phyloP scores from a whole-genome alignment of 768 basidiomycete species.

The Pulveroboletus sp. region DNA sequence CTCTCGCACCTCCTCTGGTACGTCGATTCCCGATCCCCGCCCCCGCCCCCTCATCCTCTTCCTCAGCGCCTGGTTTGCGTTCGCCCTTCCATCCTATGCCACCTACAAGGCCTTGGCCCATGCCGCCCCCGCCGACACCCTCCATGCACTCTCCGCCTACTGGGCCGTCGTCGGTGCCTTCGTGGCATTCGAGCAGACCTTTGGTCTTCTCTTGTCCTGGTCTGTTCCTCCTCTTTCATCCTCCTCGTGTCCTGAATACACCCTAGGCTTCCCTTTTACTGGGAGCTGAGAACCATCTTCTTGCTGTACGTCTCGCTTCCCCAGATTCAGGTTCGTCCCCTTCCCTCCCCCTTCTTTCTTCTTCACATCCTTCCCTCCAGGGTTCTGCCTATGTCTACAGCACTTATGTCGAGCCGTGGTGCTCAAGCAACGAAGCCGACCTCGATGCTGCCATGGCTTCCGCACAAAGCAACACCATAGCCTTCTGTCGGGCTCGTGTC shows the following conservation, averaged over 20 bases:
- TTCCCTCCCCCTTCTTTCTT: not conserved
- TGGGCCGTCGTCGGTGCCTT: constrained; percentile 61
- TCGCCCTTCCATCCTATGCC: constrained; percentile 56
- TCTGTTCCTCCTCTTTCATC: constrained; percentile 24
- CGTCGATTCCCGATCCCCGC: not conserved
- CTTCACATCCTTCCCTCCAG: constrained; percentile 32
- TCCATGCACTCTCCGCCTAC: constrained; percentile 56
- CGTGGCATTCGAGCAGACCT: constrained; percentile 56
- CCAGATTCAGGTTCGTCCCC: constrained; percentile 53
- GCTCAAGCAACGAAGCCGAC: constrained; percentile 50
- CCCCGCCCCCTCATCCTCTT: not conserved
- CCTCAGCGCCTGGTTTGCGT: constrained; percentile 65
- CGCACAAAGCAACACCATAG: constrained; percentile 48
- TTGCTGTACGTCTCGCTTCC: constrained; percentile 65
- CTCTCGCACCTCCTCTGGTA: constrained; percentile 50
- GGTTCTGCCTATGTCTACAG: constrained; percentile 65
- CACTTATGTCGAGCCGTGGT: constrained; percentile 57
- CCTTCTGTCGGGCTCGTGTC: constrained; percentile 53
- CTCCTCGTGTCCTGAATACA: constrained; percentile 10
- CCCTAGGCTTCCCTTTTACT: constrained; percentile 72
- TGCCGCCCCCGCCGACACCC: constrained; percentile 46
- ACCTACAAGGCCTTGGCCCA: constrained; percentile 65
- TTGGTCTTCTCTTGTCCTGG: constrained; percentile 67
- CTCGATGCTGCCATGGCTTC: constrained; percentile 56
- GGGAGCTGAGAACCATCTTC: constrained; percentile 66